Percentiles rank a stretch among this genome's conserved stretches.
These are phyloP conservation scores for Baffinella frigidus DNA, from an alignment of 208 protist genomes.

Conservation along the genomic window DNA sequence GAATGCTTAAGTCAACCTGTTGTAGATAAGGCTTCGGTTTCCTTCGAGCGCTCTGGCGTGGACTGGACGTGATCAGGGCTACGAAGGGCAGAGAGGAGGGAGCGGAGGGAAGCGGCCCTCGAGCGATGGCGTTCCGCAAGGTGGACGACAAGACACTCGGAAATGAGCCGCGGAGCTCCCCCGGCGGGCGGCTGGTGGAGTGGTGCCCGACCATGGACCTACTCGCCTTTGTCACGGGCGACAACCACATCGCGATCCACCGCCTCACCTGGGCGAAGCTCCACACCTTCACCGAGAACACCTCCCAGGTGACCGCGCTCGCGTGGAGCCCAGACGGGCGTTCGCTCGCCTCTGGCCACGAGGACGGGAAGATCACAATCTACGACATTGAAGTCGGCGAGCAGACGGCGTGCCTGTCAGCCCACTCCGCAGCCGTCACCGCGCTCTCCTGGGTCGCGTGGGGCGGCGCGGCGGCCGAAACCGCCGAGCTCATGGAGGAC, in stretches of 20 bases:
- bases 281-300: background rate
- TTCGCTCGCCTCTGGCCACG: constrained; percentile 11
- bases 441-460: background rate
- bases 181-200: constrained; percentile 12
- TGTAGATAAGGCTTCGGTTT: too few species aligned
- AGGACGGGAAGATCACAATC: background rate
- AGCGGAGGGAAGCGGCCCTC: too few species aligned
- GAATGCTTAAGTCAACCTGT: too few species aligned
- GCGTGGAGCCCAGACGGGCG: constrained; percentile 32
- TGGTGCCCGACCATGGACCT: constrained; percentile 61
- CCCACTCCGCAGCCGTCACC: background rate
- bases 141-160: too few species aligned
- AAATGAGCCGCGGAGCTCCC: too few species aligned
- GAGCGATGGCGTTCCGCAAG: too few species aligned
- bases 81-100: too few species aligned
- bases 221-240: background rate
- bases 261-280: constrained; percentile 49
- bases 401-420: background rate
- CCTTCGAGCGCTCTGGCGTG: too few species aligned
- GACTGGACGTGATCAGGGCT: too few species aligned
- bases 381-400: constrained; percentile 29
- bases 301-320: background rate
- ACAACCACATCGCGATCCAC: constrained; percentile 31
- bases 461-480: background rate
- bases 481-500: background rate